Base-by-base conservation (phyloP, 495 filamentous ascomycete genomes). In the Hyaloscypha bicolor region DNA sequence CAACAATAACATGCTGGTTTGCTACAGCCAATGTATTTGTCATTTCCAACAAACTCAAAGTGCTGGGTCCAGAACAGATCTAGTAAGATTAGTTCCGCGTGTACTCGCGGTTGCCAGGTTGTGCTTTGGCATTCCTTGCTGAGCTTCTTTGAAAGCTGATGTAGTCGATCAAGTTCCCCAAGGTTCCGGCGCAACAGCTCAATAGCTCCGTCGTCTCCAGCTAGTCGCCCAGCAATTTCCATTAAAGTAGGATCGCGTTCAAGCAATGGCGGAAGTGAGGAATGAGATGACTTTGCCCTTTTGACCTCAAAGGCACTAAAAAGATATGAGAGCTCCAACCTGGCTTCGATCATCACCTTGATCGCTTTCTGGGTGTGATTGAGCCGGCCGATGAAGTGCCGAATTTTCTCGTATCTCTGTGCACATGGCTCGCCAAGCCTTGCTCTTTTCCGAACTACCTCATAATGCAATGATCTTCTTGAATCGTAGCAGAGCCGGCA, bases 1-100 rank as follows among this genome's bases (percentile, higher is more conserved):
- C 67, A 69, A 11, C 55, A 61, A 55, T 69, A 69, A 55, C 67
- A 69, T 25, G 67, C 62, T 8, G 62, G 53, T 29, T 69, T 69
- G 21, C 62, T 65, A 8, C 51, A 52, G 12, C 45, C 62, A 33
- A 69, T 65, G 30, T 55, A 62, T 39, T 29, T 25, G 42, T 69
- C 62, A 29, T 22, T 51, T 11, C 52, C 62, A 19, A 62, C 61
- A 19, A 69, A 69, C 9, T 64, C 32, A 8, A 63, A 11, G 0
- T 59, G 6, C 9, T 45, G 19, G 14, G 5, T 62, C 60, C 52
- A 68, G 25, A 63, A 62, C 30, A 32, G 19, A 39, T 68, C 65
- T 9, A 68, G 32, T 2, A 68, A 22, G 9, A 63, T 14, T 11
- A 68, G 19, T 22, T 68, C 65, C 6, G 59, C 65, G 21, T 68